Base-by-base conservation (phyloP, 2,329 filamentous ascomycete genomes). In the Orbilia quercus region DNA sequence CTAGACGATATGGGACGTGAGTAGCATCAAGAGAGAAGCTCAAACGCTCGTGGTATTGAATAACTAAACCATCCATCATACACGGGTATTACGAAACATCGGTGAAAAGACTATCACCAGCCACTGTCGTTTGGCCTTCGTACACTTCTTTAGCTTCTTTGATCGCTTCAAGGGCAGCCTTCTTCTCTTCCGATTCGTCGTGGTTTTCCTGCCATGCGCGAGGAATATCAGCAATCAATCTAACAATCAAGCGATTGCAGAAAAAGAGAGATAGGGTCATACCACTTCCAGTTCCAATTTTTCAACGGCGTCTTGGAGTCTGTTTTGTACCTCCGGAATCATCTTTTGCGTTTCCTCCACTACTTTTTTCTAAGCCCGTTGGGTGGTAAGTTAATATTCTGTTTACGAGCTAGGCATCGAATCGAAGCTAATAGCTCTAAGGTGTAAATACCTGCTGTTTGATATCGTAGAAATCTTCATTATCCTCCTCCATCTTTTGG, bases 321-420 rank as follows among this genome's bases (percentile, higher is more conserved):
- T 89, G 78, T 86, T 80, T 77, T 86, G 86, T 76, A 98, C 82
- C 1, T 87, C 87, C 1, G 85, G 89, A 77, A 98, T 90, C 25
- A 98, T 87, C 64, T 88, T 90, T 80, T 90, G 90, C 7, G 95
- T 98, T 82, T 99, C 91, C 76, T 92, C 88, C n/a, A 92, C 83
- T 20, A 91, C 93, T 83, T 87, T 86, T 82, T 87, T 86, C 92
- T 96, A 25, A 36, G 36, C n/a, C n/a, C n/a, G n/a, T n/a, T n/a
- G n/a, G n/a, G n/a, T n/a, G n/a, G n/a, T n/a, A n/a, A n/a, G n/a
- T n/a, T n/a, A n/a, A n/a, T n/a, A n/a, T n/a, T n/a, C n/a, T n/a
- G n/a, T n/a, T n/a, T n/a, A n/a, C n/a, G n/a, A n/a, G n/a, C n/a
- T n/a, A n/a, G n/a, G n/a, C n/a, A n/a, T n/a, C n/a, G n/a, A n/a